A percentile compares a stretch with the other conserved stretches of the same genome.
Evolutionary conservation across 2,329 filamentous ascomycete genomes (phyloP).

Genomic region (Pochonia chlamydosporia): DNA sequence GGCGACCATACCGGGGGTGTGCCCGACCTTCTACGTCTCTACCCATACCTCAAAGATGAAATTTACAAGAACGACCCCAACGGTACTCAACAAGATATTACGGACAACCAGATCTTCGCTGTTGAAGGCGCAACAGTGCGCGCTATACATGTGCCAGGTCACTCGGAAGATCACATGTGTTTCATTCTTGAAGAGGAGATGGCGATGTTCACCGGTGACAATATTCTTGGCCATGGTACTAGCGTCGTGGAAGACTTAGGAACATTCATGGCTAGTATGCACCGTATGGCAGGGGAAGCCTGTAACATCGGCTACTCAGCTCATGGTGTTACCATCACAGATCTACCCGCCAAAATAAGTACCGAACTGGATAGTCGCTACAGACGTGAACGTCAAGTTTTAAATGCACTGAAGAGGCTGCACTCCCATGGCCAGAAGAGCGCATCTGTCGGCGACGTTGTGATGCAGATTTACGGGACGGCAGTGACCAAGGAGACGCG

Average conservation of each 20-base stretch:
- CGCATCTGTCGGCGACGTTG: constrained; percentile 35
- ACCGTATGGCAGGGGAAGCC: constrained; percentile 50
- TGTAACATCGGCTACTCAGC: constrained; percentile 51
- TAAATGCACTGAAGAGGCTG: constrained; percentile 25
- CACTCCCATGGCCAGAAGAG: constrained; percentile 22
- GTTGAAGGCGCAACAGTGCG: constrained; percentile 51
- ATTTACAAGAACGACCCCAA: constrained; percentile 55
- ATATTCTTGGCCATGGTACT: constrained; percentile 68
- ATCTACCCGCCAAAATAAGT: constrained; percentile 23
- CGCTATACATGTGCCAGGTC: constrained; percentile 62
- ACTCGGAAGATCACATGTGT: constrained; percentile 65
- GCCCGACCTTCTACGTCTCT: constrained; percentile 41
- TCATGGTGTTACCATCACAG: constrained; percentile 56
- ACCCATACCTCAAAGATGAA: constrained; percentile 9
- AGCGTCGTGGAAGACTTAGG: constrained; percentile 65
- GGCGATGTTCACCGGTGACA: constrained; percentile 69
- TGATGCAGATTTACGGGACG: constrained; percentile 35
- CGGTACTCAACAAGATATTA: constrained; percentile 29
- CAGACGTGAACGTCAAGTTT: constrained; percentile 33
- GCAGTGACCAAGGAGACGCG: constrained; percentile 27
- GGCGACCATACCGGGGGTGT: constrained; percentile 65
- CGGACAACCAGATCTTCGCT: constrained; percentile 43
- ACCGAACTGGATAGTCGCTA: constrained; percentile 29
- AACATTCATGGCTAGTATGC: constrained; percentile 55
- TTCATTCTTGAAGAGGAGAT: constrained; percentile 57